Conservation (phyloP, 2,329 filamentous ascomycete genomes). For the Thielaviopsis musarum region DNA sequence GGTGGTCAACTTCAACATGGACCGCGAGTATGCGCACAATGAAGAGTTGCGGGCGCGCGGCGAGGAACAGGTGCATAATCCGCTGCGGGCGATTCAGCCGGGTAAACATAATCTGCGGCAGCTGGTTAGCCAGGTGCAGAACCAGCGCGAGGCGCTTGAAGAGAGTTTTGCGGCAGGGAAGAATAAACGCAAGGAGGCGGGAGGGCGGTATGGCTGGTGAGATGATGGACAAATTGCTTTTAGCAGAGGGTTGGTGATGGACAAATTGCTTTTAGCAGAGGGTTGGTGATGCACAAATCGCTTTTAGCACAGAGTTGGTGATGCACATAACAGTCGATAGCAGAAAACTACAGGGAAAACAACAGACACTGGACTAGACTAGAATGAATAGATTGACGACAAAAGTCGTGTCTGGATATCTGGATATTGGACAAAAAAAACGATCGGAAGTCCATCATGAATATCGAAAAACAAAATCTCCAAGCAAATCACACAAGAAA, state of each 20-base stretch:
- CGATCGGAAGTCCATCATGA: too few species aligned
- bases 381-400: too few species aligned
- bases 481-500: constrained; percentile 6
- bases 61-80: constrained; percentile 55
- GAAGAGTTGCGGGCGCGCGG: constrained; percentile 55
- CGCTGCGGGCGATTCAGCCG: constrained; percentile 69
- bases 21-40: constrained; percentile 73
- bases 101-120: constrained; percentile 74
- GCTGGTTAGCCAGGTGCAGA: constrained; percentile 66
- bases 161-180: constrained; percentile 77
- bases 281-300: background rate
- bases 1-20: constrained; percentile 77
- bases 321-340: background rate
- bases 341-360: too few species aligned
- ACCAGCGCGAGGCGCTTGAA: constrained; percentile 73
- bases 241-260: background rate
- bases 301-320: background rate
- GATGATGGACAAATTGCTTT: background rate
- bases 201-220: constrained; percentile 67
- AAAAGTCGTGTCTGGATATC: background rate
- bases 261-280: background rate
- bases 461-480: background rate
- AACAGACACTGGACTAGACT: too few species aligned
- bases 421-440: background rate
- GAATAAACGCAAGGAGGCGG: constrained; percentile 66